Percentiles rank a stretch among this genome's conserved stretches.
Conservation (phyloP, 306 rosid species). For the Prunus padus region DNA sequence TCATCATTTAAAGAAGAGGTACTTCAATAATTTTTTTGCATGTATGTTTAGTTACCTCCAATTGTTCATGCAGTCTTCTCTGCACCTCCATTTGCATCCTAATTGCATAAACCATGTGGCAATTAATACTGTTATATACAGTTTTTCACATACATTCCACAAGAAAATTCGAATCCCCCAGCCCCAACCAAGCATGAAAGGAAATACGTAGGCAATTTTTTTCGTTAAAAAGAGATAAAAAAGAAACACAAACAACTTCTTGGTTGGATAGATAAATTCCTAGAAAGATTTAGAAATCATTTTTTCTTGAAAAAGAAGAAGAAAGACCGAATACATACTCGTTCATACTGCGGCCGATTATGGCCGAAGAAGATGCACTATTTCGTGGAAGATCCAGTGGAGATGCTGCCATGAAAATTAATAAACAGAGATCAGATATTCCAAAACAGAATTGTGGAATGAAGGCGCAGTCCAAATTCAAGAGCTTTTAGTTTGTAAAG, state of each 20-base stretch:
- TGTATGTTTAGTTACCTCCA: slow-evolving; percentile 57
- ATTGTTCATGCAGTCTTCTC: slow-evolving; percentile 92
- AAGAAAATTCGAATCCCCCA: slow-evolving; percentile 43
- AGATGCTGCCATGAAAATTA: slow-evolving; percentile 54
- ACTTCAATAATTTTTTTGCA: background rate
- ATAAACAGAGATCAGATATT: slow-evolving; percentile 3
- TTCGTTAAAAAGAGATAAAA: too few species aligned
- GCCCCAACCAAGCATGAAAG: slow-evolving; percentile 25
- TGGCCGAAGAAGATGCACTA: slow-evolving; percentile 77
- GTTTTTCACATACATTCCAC: slow-evolving; percentile 42
- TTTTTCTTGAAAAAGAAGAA: background rate
- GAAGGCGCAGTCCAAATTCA: background rate
- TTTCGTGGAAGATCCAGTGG: slow-evolving; percentile 83
- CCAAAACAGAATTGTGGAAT: background rate
- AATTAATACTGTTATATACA: slow-evolving; percentile 51
- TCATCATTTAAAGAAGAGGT: background rate
- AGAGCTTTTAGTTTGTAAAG: background rate
- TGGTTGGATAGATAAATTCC: background rate
- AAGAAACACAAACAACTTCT: background rate
- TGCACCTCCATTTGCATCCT: slow-evolving; percentile 99
- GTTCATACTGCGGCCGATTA: slow-evolving; percentile 90
- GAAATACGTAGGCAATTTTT: slow-evolving; percentile 1
- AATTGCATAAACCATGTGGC: slow-evolving; percentile 63
- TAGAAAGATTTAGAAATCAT: too few species aligned
- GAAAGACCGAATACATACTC: slow-evolving; percentile 52